Percentiles rank a stretch among this genome's conserved stretches.
Conservation (phyloP, 805 yeast species). For the Lachancea kluyveri region DNA sequence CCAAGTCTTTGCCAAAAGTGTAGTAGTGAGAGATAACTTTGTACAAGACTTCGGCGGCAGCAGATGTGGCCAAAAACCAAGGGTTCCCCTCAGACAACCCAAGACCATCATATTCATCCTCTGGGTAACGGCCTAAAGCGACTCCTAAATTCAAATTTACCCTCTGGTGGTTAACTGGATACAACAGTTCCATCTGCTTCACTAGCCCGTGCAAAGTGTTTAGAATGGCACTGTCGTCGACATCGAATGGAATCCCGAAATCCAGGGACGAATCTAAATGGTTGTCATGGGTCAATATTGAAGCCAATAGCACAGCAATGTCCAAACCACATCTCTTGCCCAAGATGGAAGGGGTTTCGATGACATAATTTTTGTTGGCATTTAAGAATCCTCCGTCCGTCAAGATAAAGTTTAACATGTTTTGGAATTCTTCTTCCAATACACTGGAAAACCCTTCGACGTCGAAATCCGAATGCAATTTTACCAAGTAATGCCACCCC, state of each 20-base stretch:
- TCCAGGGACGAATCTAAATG: slow-evolving; percentile 36
- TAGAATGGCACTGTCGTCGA: slow-evolving; percentile 49
- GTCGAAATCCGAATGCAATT: slow-evolving; percentile 13
- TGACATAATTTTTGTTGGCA: slow-evolving; percentile 43
- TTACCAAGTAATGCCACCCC: slow-evolving; percentile 41
- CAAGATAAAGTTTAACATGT: slow-evolving; percentile 24
- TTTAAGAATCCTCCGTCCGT: slow-evolving; percentile 33
- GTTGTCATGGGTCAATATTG: slow-evolving; percentile 38
- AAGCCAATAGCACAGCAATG: slow-evolving; percentile 54
- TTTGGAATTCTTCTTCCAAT: slow-evolving; percentile 18
- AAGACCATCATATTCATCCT: slow-evolving; percentile 78
- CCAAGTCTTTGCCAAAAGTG: slow-evolving; percentile 36
- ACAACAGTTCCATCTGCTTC: slow-evolving; percentile 63
- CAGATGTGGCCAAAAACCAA: slow-evolving; percentile 78
- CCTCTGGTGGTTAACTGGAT: slow-evolving; percentile 63
- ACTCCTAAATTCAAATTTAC: slow-evolving; percentile 40
- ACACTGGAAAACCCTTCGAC: slow-evolving; percentile 17
- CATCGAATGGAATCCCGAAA: slow-evolving; percentile 50
- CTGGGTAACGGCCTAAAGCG: slow-evolving; percentile 89
- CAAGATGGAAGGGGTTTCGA: slow-evolving; percentile 57
- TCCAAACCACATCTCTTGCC: slow-evolving; percentile 67
- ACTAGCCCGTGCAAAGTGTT: slow-evolving; percentile 60
- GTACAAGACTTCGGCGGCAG: slow-evolving; percentile 60
- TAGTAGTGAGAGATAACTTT: slow-evolving; percentile 44
- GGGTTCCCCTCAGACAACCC: slow-evolving; percentile 80